These are phyloP conservation scores for Fomitopsis schrenkii DNA, from an alignment of 1,284 basidiomycete species.

Conservation along the genomic window DNA sequence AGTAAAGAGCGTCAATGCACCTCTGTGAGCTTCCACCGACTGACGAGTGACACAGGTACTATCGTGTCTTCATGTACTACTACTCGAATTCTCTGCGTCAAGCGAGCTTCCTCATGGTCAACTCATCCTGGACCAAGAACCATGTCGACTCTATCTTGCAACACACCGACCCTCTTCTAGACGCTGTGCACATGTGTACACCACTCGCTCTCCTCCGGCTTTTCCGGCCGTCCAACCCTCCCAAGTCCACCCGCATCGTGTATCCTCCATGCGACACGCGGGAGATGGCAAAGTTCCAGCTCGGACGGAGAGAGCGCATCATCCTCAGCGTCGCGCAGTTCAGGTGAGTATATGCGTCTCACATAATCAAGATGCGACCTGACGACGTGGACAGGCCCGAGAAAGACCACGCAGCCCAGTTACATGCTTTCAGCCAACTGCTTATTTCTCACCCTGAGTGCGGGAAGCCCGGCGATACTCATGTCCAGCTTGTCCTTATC, in stretches of 20 bases:
- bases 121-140: constrained; percentile 91
- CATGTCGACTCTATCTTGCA: constrained; percentile 77
- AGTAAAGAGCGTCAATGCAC: constrained; percentile 22
- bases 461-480: constrained; percentile 20
- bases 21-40: background rate
- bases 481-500: constrained; percentile 66
- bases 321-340: constrained; percentile 92
- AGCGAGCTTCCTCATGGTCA: constrained; percentile 85
- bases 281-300: constrained; percentile 60
- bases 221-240: constrained; percentile 16
- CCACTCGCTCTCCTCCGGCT: constrained; percentile 24
- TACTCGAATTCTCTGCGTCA: constrained; percentile 77
- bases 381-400: constrained; percentile 62
- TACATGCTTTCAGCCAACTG: constrained; percentile 66
- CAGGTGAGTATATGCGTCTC: constrained; percentile 43
- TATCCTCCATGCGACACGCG: constrained; percentile 93
- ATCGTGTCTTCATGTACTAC: constrained; percentile 80
- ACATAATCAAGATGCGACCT: background rate
- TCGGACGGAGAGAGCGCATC: constrained; percentile 60
- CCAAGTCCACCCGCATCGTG: constrained; percentile 48
- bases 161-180: constrained; percentile 46
- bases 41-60: constrained; percentile 62
- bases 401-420: constrained; percentile 88
- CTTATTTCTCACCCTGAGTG: constrained; percentile 61
- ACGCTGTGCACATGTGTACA: constrained; percentile 34